Percentiles rank a stretch among this genome's conserved stretches.
phyloP scores from a whole-genome alignment of 306 rosid genomes.

The Ammopiptanthus mongolicus region DNA sequence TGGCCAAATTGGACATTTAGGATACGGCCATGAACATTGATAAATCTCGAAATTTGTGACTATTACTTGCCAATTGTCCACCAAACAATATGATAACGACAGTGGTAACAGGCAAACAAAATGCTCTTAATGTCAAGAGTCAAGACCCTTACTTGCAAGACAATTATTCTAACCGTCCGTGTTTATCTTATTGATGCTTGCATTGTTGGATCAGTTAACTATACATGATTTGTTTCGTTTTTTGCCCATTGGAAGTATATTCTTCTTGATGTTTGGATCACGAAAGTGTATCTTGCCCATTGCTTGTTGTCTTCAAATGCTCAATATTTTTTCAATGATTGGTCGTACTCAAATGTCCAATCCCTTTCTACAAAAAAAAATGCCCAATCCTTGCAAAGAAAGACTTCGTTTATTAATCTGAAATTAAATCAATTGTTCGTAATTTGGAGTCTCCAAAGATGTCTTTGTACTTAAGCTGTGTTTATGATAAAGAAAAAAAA shows the following conservation, averaged over 20 bases:
- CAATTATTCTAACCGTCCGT: not conserved
- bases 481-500: too few relatives aligned
- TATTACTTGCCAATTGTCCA: not conserved
- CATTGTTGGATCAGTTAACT: not conserved
- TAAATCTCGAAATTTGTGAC: not conserved
- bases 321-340: not conserved
- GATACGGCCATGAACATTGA: too few relatives aligned
- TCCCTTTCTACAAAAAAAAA: too few relatives aligned
- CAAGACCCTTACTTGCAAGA: slow-evolving; percentile 13
- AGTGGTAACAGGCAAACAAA: not conserved
- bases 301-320: not conserved
- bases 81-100: not conserved
- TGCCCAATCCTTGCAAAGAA: not conserved
- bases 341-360: not conserved
- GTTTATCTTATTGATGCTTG: slow-evolving; percentile 2
- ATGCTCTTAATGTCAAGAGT: not conserved
- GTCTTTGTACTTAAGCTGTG: not conserved
- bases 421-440: not conserved
- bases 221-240: not conserved
- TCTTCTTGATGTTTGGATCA: not conserved
- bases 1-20: too few relatives aligned
- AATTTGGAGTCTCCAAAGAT: not conserved
- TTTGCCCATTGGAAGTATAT: not conserved
- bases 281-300: slow-evolving; percentile 3
- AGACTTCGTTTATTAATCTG: not conserved